phyloP scores from a whole-genome alignment of 441 rosid genomes.

The Erysimum cheiri region DNA sequence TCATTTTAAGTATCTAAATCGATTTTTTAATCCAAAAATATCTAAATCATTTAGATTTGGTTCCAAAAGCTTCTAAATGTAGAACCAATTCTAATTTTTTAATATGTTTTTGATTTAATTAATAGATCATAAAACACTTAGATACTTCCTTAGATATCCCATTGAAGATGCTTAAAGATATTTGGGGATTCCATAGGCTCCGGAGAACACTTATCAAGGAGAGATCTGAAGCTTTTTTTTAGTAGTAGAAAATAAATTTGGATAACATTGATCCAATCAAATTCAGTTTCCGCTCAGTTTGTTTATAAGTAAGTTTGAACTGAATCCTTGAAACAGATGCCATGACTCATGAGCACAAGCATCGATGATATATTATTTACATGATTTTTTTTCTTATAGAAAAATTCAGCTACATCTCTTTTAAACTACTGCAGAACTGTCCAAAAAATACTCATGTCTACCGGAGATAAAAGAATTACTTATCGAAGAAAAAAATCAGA shows the following conservation, averaged over 20 bases:
- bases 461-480: neutral
- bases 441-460: neutral
- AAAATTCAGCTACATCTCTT: neutral
- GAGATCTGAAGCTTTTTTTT: conserved; percentile 27
- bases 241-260: conserved; percentile 2
- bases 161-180: too few relatives aligned
- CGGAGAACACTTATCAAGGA: conserved; percentile 38
- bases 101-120: too few relatives aligned
- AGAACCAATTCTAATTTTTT: too few relatives aligned
- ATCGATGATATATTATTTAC: conserved; percentile 26
- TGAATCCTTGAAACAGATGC: conserved; percentile 12
- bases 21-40: too few relatives aligned
- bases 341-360: conserved; percentile 19
- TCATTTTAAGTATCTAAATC: too few relatives aligned
- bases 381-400: neutral
- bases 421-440: neutral
- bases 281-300: conserved; percentile 15
- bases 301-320: conserved; percentile 9
- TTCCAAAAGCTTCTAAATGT: too few relatives aligned
- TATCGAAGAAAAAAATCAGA: neutral
- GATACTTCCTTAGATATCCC: too few relatives aligned
- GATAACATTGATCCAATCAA: conserved; percentile 37
- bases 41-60: too few relatives aligned
- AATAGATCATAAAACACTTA: too few relatives aligned
- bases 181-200: conserved; percentile 22